Conservation (phyloP, 176 grass and related monocot species). For the Hordeum vulgare region MorexV3_pseudomolecules_assembly NC_058522.1:375257909-375258408, state of each 20-base stretch:
- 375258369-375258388: neutral
- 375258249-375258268: neutral
- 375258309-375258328: neutral
- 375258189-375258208: neutral
- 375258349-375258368: neutral
- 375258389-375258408: neutral
- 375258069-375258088: neutral
- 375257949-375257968: constrained; percentile 83
- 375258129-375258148: constrained; percentile 10
- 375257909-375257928: constrained; percentile 12
- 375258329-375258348: neutral
- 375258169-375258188: constrained; percentile 10
- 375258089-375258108: neutral
- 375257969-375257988: constrained; percentile 78
- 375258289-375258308: neutral
- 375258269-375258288: neutral
- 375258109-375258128: neutral
- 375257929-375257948: constrained; percentile 57
- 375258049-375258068: neutral
- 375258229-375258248: neutral
- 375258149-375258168: neutral
- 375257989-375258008: constrained; percentile 78
- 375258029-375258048: constrained; percentile 59
- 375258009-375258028: constrained; percentile 61
- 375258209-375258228: neutral